Percentiles rank a stretch among this genome's conserved stretches.
Conservation (phyloP, 306 rosid species). For the Pterocarpus macrocarpus region DNA sequence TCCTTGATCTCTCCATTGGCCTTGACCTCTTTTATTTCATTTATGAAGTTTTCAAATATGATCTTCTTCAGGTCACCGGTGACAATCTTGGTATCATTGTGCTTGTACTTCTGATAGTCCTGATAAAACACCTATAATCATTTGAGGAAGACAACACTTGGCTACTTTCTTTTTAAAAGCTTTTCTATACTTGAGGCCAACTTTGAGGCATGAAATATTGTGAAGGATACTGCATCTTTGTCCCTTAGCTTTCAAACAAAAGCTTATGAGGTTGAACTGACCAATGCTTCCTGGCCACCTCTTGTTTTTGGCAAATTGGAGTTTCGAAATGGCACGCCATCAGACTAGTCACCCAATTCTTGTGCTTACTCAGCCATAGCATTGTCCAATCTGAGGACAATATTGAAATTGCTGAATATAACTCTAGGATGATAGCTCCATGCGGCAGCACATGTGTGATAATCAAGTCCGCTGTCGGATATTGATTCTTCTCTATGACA, state of each 20-base stretch:
- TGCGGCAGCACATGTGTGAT: conserved; percentile 45
- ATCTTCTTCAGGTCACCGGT: conserved; percentile 1
- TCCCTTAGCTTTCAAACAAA: conserved; percentile 30
- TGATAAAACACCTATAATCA: background rate
- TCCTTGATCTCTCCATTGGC: background rate
- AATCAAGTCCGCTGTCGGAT: conserved; percentile 24
- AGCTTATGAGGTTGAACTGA: conserved; percentile 43
- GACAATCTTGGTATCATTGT: background rate
- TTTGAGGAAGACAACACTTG: background rate
- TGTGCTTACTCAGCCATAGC: conserved; percentile 45
- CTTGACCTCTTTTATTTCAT: background rate
- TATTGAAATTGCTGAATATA: background rate
- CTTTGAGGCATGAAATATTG: background rate
- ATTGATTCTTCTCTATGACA: background rate
- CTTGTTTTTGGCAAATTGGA: background rate
- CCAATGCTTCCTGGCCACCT: conserved; percentile 46
- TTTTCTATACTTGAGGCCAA: background rate
- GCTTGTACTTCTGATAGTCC: background rate
- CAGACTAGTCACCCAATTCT: background rate
- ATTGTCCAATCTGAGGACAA: conserved; percentile 51
- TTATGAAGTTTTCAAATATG: conserved; percentile 15
- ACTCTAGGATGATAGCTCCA: conserved; percentile 51
- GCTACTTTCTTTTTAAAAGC: background rate
- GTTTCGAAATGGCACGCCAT: background rate
- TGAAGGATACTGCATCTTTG: background rate